These are phyloP conservation scores for Aurantiochytrium sp. DNA, from an alignment of 108 stramenopile genomes.

Conservation along the genomic window DNA sequence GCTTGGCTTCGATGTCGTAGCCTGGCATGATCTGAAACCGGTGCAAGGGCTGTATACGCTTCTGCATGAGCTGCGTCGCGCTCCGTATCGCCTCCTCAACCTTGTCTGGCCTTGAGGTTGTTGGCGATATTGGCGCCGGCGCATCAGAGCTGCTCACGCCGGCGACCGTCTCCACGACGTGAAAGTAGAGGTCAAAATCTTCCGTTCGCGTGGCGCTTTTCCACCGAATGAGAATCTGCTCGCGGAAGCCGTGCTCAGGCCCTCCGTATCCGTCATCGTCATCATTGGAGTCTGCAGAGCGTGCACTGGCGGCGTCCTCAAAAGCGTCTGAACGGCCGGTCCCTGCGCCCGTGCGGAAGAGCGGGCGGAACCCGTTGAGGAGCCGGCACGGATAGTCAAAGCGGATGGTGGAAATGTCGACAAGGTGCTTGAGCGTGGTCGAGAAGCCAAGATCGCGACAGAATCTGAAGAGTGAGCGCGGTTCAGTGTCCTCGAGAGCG, in stretches of 20 bases:
- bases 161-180: background rate
- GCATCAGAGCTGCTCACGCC: too few species aligned
- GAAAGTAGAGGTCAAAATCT: background rate
- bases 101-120: too few species aligned
- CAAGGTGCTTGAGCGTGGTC: background rate
- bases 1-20: background rate
- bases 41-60: background rate
- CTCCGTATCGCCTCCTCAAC: background rate
- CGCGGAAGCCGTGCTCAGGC: too few species aligned
- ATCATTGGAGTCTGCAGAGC: too few species aligned
- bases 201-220: background rate
- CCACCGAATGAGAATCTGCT: background rate
- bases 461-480: background rate
- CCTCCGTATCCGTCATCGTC: too few species aligned
- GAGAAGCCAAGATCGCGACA: background rate
- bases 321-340: too few species aligned
- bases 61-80: background rate
- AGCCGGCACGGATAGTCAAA: background rate
- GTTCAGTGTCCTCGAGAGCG: background rate
- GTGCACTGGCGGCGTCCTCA: too few species aligned
- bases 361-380: background rate
- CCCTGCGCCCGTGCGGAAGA: background rate
- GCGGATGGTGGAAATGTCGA: background rate
- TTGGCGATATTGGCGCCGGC: too few species aligned
- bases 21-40: background rate